A percentile compares a stretch with the other conserved stretches of the same genome.
phyloP scores from a whole-genome alignment of 805 yeast genomes.

The Yamadazyma tumulicola region DNA sequence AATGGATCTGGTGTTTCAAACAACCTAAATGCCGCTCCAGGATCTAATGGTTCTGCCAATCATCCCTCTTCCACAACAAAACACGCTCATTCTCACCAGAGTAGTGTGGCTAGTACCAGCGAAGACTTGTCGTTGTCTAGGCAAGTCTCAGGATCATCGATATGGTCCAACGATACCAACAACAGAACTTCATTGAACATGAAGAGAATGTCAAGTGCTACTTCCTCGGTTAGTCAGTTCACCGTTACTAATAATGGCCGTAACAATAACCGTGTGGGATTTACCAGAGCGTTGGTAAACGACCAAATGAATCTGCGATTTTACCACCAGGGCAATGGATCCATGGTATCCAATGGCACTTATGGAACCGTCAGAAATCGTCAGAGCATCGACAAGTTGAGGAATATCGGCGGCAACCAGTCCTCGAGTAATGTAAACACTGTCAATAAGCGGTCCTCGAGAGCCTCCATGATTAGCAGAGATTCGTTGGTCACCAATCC shows the following conservation, averaged over 20 bases:
- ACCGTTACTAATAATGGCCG: slow-evolving; percentile 16
- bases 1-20: no score
- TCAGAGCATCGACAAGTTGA: slow-evolving; percentile 26
- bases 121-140: slow-evolving; percentile 12
- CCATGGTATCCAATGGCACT: slow-evolving; percentile 9
- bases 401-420: slow-evolving; percentile 3
- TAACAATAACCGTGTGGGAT: slow-evolving; percentile 28
- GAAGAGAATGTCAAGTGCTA: slow-evolving; percentile 26
- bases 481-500: slow-evolving; percentile 20
- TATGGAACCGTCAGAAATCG: slow-evolving; percentile 16
- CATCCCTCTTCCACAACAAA: background rate
- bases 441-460: slow-evolving; percentile 30
- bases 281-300: slow-evolving; percentile 37
- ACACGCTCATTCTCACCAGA: slow-evolving; percentile 1
- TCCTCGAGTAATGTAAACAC: slow-evolving; percentile 3
- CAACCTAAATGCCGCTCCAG: no score
- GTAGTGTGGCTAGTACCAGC: background rate
- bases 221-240: slow-evolving; percentile 26
- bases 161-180: slow-evolving; percentile 35
- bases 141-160: slow-evolving; percentile 29
- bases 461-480: slow-evolving; percentile 30
- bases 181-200: slow-evolving; percentile 22
- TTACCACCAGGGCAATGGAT: slow-evolving; percentile 16
- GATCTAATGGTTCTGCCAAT: no score
- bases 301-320: slow-evolving; percentile 23